These are phyloP conservation scores for Pilaira anomala DNA, from an alignment of 192 early-diverging fungal species.

Conservation along the genomic window DNA sequence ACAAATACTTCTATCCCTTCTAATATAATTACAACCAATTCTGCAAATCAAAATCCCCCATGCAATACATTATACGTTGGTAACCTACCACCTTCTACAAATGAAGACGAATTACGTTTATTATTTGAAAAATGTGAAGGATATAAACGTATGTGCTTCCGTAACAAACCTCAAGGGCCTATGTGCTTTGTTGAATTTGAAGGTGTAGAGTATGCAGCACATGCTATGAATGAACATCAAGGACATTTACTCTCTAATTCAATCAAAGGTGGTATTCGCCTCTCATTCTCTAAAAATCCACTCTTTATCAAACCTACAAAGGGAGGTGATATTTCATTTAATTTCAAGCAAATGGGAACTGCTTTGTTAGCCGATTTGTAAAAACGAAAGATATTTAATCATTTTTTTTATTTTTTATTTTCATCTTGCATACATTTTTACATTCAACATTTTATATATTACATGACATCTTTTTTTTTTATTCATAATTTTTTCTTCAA, in stretches of 20 bases:
- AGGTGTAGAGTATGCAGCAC: slow-evolving; percentile 85
- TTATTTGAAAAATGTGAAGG: slow-evolving; percentile 81
- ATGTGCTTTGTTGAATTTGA: slow-evolving; percentile 99
- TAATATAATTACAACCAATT: not conserved
- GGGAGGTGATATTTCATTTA: slow-evolving; percentile 2
- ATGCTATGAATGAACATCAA: slow-evolving; percentile 82
- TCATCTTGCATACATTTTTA: not conserved
- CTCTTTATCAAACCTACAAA: slow-evolving; percentile 43
- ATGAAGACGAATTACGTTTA: slow-evolving; percentile 84
- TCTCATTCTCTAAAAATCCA: slow-evolving; percentile 96
- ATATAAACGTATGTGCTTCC: slow-evolving; percentile 89
- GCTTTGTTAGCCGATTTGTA: slow-evolving; percentile 14
- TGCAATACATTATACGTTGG: slow-evolving; percentile 99
- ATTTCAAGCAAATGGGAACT: slow-evolving; percentile 4
- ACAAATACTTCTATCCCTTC: too few relatives aligned
- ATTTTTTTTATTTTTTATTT: too few relatives aligned
- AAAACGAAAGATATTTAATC: not conserved
- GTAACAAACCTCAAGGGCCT: slow-evolving; percentile 85
- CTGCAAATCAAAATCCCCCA: slow-evolving; percentile 93
- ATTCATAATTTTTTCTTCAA: not conserved
- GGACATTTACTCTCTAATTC: slow-evolving; percentile 83
- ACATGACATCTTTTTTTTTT: not conserved
- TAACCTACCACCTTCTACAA: slow-evolving; percentile 85
- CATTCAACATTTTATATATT: not conserved
- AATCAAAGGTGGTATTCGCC: slow-evolving; percentile 90